phyloP scores from a whole-genome alignment of 257 asterid genomes.

The Buddleja alternifolia region DNA sequence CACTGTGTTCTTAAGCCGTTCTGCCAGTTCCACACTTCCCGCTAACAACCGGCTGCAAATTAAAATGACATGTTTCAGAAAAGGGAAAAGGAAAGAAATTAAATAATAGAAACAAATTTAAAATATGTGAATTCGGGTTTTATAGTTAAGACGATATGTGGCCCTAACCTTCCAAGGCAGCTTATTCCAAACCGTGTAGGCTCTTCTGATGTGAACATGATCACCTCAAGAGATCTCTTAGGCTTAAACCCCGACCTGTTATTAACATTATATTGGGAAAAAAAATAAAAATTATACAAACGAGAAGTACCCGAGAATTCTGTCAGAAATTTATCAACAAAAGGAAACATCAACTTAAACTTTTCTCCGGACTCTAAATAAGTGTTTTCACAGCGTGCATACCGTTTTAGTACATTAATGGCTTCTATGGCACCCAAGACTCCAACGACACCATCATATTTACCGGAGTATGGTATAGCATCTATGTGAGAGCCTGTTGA shows the following conservation, averaged over 20 bases:
- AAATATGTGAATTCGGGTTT: not conserved
- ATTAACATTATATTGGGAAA: conserved; percentile 12
- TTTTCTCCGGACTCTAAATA: no score
- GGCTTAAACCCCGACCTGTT: conserved; percentile 86
- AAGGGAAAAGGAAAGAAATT: not conserved
- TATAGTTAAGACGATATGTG: not conserved
- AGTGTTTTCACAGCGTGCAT: conserved; percentile 16
- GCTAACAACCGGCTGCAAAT: conserved; percentile 90
- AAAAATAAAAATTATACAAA: conserved; percentile 12
- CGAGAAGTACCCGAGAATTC: not conserved
- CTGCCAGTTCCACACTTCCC: conserved; percentile 68
- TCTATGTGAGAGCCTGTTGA: conserved; percentile 90
- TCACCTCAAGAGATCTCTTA: conserved; percentile 86
- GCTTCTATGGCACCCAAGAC: conserved; percentile 98
- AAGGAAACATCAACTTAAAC: no score
- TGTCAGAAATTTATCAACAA: not conserved
- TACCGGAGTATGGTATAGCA: conserved; percentile 95
- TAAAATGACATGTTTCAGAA: not conserved
- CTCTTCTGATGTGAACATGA: conserved; percentile 98
- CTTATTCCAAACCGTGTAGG: conserved; percentile 96
- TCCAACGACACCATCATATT: conserved; percentile 95
- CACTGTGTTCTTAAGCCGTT: conserved; percentile 62
- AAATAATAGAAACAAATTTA: not conserved
- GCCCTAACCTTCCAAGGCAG: conserved; percentile 90
- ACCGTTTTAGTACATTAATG: conserved; percentile 82